Conservation (phyloP, 106 monocot species). For the Dendrobium officinale region DNA sequence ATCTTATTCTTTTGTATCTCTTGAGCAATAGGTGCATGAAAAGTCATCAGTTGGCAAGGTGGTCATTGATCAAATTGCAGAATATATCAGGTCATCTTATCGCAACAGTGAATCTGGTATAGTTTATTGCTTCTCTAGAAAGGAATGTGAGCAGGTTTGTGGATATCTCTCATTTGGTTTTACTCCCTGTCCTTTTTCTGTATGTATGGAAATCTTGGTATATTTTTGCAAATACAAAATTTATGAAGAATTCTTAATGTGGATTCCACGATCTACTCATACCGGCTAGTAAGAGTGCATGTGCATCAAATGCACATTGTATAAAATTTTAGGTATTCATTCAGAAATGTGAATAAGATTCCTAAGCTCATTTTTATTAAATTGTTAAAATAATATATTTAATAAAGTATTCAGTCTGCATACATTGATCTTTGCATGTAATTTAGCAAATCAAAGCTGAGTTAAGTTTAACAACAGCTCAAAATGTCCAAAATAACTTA, state of each 20-base stretch:
- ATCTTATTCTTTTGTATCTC: conserved; percentile 12
- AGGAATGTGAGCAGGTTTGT: conserved; percentile 93
- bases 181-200: not conserved
- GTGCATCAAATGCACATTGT: not conserved
- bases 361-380: not conserved
- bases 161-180: not conserved
- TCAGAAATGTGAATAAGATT: not conserved
- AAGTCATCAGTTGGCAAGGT: conserved; percentile 85
- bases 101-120: conserved; percentile 96
- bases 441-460: not conserved
- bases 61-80: conserved; percentile 89
- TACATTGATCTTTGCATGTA: not conserved
- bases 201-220: not conserved
- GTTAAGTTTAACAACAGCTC: not conserved
- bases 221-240: not conserved
- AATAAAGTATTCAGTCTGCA: not conserved
- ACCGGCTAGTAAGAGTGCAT: not conserved
- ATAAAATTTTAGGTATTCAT: not conserved
- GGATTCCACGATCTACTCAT: not conserved
- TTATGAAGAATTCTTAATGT: not conserved
- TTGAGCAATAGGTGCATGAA: conserved; percentile 56
- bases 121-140: conserved; percentile 97
- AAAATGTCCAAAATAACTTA: not conserved
- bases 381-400: not conserved
- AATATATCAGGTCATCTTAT: conserved; percentile 66